phyloP scores from a whole-genome alignment of 73 alveolate species.

The Paramecium octaurelia region DNA sequence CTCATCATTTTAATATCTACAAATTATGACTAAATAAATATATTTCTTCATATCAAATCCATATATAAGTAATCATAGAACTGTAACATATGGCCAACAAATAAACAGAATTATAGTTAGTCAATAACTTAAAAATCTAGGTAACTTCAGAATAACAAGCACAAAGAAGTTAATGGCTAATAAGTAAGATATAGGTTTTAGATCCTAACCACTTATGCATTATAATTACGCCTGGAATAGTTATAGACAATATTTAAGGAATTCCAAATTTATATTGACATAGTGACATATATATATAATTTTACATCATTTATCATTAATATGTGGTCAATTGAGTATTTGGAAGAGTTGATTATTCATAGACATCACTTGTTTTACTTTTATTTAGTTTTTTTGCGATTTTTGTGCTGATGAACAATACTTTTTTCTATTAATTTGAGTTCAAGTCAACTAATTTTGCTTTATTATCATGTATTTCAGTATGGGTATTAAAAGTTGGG shows the following conservation, averaged over 20 bases:
- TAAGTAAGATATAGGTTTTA: slow-evolving; percentile 62
- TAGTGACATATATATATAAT: neutral
- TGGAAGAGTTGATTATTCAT: neutral
- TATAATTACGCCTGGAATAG: slow-evolving; percentile 82
- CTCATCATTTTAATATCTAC: too few relatives aligned
- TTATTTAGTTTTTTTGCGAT: neutral
- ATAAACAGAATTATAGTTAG: slow-evolving; percentile 82
- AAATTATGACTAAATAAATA: too few relatives aligned
- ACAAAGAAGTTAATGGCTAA: too few relatives aligned
- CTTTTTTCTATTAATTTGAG: neutral
- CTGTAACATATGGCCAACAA: neutral
- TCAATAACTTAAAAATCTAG: slow-evolving; percentile 84
- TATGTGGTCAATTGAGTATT: neutral
- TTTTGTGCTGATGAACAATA: neutral
- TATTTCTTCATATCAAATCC: too few relatives aligned
- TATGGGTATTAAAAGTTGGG: neutral
- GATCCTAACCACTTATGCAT: slow-evolving; percentile 78
- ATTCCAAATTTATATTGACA: slow-evolving; percentile 90
- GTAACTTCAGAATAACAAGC: too few relatives aligned
- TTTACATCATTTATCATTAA: neutral
- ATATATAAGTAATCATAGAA: too few relatives aligned
- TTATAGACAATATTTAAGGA: slow-evolving; percentile 80
- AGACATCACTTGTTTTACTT: too few relatives aligned
- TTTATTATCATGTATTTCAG: neutral
- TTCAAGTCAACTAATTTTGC: neutral